Conservation (phyloP, 768 basidiomycete species). For the Mycena vitilis region DNA sequence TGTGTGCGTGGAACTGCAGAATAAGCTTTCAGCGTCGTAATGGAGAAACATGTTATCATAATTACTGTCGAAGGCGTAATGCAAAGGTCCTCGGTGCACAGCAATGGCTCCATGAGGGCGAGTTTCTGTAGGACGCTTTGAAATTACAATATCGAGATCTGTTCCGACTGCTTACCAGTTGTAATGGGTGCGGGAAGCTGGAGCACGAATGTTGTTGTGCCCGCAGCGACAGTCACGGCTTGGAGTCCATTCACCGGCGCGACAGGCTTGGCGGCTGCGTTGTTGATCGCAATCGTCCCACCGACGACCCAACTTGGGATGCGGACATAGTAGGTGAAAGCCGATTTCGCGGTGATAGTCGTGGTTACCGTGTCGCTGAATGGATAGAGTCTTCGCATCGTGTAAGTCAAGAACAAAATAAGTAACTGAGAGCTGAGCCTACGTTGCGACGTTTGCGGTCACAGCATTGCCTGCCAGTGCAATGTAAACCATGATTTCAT, state of each 20-base stretch:
- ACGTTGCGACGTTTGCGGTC: conserved; percentile 57
- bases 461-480: conserved; percentile 51
- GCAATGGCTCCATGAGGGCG: conserved; percentile 52
- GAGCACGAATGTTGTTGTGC: conserved; percentile 47
- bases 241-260: conserved; percentile 49
- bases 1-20: conserved; percentile 43
- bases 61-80: conserved; percentile 54
- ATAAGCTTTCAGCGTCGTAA: neutral
- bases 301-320: conserved; percentile 63
- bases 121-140: conserved; percentile 38
- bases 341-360: conserved; percentile 53
- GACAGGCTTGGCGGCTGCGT: conserved; percentile 38
- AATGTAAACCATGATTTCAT: neutral
- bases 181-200: conserved; percentile 52
- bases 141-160: neutral
- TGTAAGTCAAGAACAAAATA: neutral
- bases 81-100: conserved; percentile 53
- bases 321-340: conserved; percentile 61
- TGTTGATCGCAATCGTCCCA: conserved; percentile 59
- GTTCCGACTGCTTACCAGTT: conserved; percentile 37
- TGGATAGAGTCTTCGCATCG: conserved; percentile 49
- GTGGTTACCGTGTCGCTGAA: conserved; percentile 63
- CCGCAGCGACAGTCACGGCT: conserved; percentile 42
- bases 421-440: neutral
- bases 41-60: neutral